These are phyloP conservation scores for Selaginella tamariscina DNA, from an alignment of 75 land plant genomes.

Conservation along the genomic window DNA sequence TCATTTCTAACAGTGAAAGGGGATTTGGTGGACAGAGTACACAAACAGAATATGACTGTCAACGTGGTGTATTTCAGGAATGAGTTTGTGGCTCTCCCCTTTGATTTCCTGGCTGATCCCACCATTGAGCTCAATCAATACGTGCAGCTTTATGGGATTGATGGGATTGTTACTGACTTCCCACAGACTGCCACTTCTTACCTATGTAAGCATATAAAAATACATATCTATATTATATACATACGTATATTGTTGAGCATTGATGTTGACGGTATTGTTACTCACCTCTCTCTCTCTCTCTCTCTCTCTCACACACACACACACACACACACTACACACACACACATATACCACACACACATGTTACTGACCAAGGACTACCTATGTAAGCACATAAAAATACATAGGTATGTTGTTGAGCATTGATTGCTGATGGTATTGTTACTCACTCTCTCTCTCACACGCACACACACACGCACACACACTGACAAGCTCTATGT, in stretches of 20 bases:
- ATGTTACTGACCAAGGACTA: no score
- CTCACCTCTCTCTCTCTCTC: background rate
- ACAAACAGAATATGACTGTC: conserved; percentile 50
- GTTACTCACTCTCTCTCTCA: no score
- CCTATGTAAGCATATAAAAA: conserved; percentile 48
- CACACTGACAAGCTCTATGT: background rate
- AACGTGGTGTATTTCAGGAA: conserved; percentile 40
- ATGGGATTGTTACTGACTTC: conserved; percentile 67
- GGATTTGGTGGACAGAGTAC: conserved; percentile 35
- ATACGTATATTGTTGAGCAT: background rate
- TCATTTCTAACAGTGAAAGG: conserved; percentile 26
- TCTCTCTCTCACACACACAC: no score
- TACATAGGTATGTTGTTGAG: no score
- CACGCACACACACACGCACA: background rate
- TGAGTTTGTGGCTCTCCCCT: conserved; percentile 36
- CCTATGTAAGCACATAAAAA: no score
- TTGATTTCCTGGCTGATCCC: conserved; percentile 61
- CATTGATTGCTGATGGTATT: no score
- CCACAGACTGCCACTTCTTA: conserved; percentile 55
- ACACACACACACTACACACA: no score
- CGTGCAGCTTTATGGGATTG: conserved; percentile 26
- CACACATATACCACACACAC: no score
- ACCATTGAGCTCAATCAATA: conserved; percentile 40
- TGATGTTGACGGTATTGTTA: background rate
- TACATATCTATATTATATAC: no score